Evolutionary conservation across 2,329 filamentous ascomycete species (phyloP), one percentile per base, ranked within the genome.

Genomic region (Claviceps sp.): DNA sequence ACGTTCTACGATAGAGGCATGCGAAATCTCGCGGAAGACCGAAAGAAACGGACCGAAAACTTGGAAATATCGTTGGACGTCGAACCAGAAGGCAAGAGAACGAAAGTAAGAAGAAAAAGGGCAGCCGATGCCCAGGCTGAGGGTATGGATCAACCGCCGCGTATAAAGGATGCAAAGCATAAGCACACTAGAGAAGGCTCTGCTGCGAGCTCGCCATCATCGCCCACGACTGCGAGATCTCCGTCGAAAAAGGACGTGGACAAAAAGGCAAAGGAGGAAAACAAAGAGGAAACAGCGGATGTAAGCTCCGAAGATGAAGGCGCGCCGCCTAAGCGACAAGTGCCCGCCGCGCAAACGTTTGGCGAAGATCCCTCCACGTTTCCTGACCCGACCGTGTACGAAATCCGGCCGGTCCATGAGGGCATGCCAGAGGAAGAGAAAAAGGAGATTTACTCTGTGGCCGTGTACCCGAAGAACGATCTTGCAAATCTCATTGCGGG

Each of bases 321-420:
- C 59, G 72, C 80, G 60, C 77, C 78, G 53, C 75, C 83, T 62
- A 75, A 76, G 56, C 76, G 78, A 26, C 80, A 84, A 48, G 75
- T 78, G 42, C 89, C 87, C 5, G 85, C 90, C 54, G 83, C 84
- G 62, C 87, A 95, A 68, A 90, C 89, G 1, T 97, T 96, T 65
- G 91, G 91, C 54, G 84, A 91, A 41, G 89, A 97, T 63, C 91
- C 91, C 0, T 87, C 89, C 26, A 89, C 83, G n/a, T 95, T 91
- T 61, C 80, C 81, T 20, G 93, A 98, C 63, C 89, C 90, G 1
- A 95, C 91, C 38, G 78, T 96, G 48, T 98, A 98, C 72, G 87
- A 98, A 64, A 96, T 98, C 56, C 83, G 84, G 52, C 76, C 84
- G 0, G 75, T 90, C 24, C 77, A 78, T 1, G 77, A 83, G 0